Conservation (phyloP, 495 filamentous ascomycete genomes). For the Pseudotulostoma volvatum region DNA sequence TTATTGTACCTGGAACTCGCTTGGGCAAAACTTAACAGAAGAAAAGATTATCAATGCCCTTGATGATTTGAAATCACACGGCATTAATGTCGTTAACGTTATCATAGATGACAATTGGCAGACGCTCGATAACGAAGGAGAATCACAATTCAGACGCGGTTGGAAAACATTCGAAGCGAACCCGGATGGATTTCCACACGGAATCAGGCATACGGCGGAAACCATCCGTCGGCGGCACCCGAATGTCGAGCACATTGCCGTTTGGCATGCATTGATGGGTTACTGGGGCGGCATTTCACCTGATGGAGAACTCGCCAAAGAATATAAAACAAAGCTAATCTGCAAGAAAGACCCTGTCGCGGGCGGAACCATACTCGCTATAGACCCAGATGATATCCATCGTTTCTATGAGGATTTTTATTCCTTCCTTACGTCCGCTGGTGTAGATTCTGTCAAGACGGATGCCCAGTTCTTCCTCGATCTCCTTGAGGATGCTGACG, state of each 20-base stretch:
- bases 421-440: slow-evolving; percentile 47
- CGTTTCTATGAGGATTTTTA: slow-evolving; percentile 90
- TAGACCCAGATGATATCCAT: slow-evolving; percentile 54
- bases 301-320: slow-evolving; percentile 49
- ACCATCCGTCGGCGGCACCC: slow-evolving; percentile 53
- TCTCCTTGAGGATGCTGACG: slow-evolving; percentile 46
- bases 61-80: slow-evolving; percentile 47
- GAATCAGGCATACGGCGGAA: slow-evolving; percentile 50
- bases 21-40: slow-evolving; percentile 69
- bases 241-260: slow-evolving; percentile 67
- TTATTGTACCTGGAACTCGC: slow-evolving; percentile 84
- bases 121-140: slow-evolving; percentile 44
- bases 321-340: slow-evolving; percentile 63
- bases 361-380: slow-evolving; percentile 51
- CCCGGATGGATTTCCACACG: slow-evolving; percentile 58
- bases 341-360: slow-evolving; percentile 36
- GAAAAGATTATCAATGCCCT: slow-evolving; percentile 63
- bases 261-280: slow-evolving; percentile 91
- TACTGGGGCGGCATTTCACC: slow-evolving; percentile 88
- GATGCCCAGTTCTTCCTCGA: slow-evolving; percentile 83
- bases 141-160: slow-evolving; percentile 32
- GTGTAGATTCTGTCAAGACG: slow-evolving; percentile 75
- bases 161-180: slow-evolving; percentile 75
- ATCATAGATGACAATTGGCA: slow-evolving; percentile 99
- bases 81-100: slow-evolving; percentile 60